phyloP scores from a whole-genome alignment of 768 basidiomycete species.

The Mycena floridula region DNA sequence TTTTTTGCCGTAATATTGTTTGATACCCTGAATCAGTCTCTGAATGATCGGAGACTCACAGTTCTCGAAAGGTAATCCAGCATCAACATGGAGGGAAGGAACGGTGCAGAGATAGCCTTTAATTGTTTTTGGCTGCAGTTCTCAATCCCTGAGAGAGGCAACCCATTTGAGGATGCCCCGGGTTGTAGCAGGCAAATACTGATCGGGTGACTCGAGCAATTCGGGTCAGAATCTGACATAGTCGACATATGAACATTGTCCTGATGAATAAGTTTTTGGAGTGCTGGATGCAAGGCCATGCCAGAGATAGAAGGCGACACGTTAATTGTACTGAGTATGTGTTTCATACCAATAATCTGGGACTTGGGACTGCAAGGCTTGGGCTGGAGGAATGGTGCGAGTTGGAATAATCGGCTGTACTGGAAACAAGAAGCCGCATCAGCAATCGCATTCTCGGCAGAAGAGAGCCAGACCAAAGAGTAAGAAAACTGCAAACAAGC shows the following conservation, averaged over 20 bases:
- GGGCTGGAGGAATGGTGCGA: conserved; percentile 10
- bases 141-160: conserved; percentile 5
- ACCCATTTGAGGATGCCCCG: conserved; percentile 11
- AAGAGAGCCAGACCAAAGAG: conserved; percentile 5
- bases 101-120: conserved; percentile 15
- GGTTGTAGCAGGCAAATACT: conserved; percentile 9
- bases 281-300: too few species aligned
- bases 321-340: conserved; percentile 5
- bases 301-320: too few species aligned
- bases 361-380: conserved; percentile 4
- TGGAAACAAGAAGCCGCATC: conserved; percentile 9
- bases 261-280: conserved; percentile 20
- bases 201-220: conserved; percentile 2
- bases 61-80: conserved; percentile 17
- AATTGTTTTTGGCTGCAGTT: conserved; percentile 8
- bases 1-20: conserved; percentile 20
- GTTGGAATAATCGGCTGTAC: conserved; percentile 11
- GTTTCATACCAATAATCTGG: conserved; percentile 11
- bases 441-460: conserved; percentile 7
- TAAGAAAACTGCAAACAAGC: conserved; percentile 5
- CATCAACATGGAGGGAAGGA: conserved; percentile 24
- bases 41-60: conserved; percentile 21
- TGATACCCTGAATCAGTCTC: conserved; percentile 25
- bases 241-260: conserved; percentile 23
- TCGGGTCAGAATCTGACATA: conserved; percentile 13